Evolutionary conservation across 208 protist genomes (phyloP), one percentile per base, ranked within the genome.

Genomic region (Trypanosoma conorhini): DNA sequence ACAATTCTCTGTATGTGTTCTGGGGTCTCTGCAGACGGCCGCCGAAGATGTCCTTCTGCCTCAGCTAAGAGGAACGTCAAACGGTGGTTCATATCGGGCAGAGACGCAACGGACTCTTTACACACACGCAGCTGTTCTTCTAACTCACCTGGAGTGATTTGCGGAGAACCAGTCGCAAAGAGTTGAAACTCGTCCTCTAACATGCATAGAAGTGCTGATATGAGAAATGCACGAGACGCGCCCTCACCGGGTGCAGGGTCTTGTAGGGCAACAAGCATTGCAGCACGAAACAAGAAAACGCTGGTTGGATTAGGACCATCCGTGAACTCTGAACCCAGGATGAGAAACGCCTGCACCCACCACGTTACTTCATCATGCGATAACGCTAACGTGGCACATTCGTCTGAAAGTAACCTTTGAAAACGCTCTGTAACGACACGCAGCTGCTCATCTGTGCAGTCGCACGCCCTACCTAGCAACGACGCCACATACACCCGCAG

Each of bases 151-250:
- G 56, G 19, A 21, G 65, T 61, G 5, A 77, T 33, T 22, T 63
- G 51, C 17, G 72, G 65, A 44, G 19, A 21, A 63, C 72, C 72
- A 9, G 57, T 21, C 17, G 52, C 5, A 63, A 72, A 77, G 3
- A 72, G 31, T 21, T 63, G 65, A 77, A 77, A 77, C 52, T 77
- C 72, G 50, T 77, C 66, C 22, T 77, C 72, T 42, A 77, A 56
- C 0, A 22, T 63, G 46, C 72, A 77, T n/a, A 77, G 40, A 51
- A 77, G 26, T 15, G 28, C 52, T 22, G 72, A 38, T 15, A 26
- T 44, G 31, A 77, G 51, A 4, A 68, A 31, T 17, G 8, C 12
- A 17, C 28, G 30, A 10, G 51, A 55, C 19, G n/a, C 17, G 15
- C 12, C 61, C 19, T 69, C 62, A 33, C 46, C 31, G 2, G 52